Percentiles rank a stretch among this genome's conserved stretches.
Conservation (phyloP, 306 rosid species). For the Medicago lupulina region DNA sequence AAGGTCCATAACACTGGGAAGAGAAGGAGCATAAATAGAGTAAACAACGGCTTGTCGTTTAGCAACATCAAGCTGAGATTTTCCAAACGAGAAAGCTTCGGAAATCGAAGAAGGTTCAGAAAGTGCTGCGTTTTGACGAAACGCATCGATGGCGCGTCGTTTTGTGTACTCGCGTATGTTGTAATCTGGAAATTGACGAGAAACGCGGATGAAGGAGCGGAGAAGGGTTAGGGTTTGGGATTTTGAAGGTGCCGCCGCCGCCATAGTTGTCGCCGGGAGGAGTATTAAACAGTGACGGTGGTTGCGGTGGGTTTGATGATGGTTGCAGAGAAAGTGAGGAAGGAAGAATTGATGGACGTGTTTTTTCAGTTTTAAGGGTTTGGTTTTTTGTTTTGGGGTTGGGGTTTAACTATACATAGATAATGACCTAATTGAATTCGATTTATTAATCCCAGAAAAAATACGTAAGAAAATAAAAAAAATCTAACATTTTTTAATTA, state of each 20-base stretch:
- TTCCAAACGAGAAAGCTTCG: constrained; percentile 55
- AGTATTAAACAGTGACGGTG: background rate
- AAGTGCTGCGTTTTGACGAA: constrained; percentile 61
- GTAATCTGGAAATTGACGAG: constrained; percentile 71
- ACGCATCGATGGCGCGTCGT: constrained; percentile 72
- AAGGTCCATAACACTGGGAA: constrained; percentile 73
- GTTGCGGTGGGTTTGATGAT: too few relatives aligned
- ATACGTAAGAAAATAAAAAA: too few relatives aligned
- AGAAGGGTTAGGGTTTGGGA: constrained; percentile 55
- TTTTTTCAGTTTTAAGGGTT: too few relatives aligned
- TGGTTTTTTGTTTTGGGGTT: too few relatives aligned
- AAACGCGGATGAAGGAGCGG: constrained; percentile 67
- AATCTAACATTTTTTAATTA: too few relatives aligned
- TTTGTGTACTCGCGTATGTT: constrained; percentile 78
- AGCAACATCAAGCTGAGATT: constrained; percentile 63
- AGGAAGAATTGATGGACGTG: too few relatives aligned
- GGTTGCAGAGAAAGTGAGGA: too few relatives aligned
- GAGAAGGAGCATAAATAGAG: constrained; percentile 67
- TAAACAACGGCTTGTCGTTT: constrained; percentile 66
- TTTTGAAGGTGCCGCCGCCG: constrained; percentile 39
- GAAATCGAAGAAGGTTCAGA: constrained; percentile 52
- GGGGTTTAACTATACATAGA: too few relatives aligned
- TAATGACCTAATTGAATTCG: too few relatives aligned
- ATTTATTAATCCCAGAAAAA: too few relatives aligned
- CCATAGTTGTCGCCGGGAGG: background rate